Conservation (phyloP, 2,329 filamentous ascomycete genomes). For the Hortaea werneckii region DNA sequence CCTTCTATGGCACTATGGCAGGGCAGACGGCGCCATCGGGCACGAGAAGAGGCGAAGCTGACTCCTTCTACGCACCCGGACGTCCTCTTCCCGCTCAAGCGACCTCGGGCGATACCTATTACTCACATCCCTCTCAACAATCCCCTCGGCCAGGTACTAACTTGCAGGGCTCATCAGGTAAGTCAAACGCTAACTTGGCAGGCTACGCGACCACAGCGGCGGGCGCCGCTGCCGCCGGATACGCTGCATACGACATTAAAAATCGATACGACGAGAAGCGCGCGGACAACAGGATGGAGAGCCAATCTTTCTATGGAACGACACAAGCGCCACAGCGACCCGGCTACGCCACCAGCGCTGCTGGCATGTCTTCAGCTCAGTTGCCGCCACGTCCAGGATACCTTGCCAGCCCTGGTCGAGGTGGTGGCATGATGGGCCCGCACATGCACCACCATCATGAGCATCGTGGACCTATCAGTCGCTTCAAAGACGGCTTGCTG, state of each 20-base stretch:
- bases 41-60: not conserved
- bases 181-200: conserved; percentile 34
- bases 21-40: not conserved
- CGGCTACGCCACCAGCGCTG: not conserved
- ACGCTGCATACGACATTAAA: conserved; percentile 30
- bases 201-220: conserved; percentile 30
- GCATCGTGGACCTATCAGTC: conserved; percentile 45
- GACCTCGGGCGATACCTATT: conserved; percentile 1
- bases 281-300: conserved; percentile 10
- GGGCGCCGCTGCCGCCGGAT: conserved; percentile 35
- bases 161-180: conserved; percentile 27
- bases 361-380: not conserved
- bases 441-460: conserved; percentile 29
- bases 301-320: conserved; percentile 5
- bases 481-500: conserved; percentile 50
- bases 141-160: not conserved
- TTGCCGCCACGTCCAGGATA: not conserved
- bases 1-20: not conserved
- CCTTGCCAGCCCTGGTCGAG: not conserved
- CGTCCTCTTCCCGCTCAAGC: not conserved
- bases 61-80: not conserved
- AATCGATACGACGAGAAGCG: conserved; percentile 28
- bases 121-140: conserved; percentile 1
- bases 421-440: not conserved
- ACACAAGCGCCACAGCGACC: not conserved